Base-by-base conservation (phyloP, 202 grass and related monocot genomes). In the Carex sylvatica region DNA sequence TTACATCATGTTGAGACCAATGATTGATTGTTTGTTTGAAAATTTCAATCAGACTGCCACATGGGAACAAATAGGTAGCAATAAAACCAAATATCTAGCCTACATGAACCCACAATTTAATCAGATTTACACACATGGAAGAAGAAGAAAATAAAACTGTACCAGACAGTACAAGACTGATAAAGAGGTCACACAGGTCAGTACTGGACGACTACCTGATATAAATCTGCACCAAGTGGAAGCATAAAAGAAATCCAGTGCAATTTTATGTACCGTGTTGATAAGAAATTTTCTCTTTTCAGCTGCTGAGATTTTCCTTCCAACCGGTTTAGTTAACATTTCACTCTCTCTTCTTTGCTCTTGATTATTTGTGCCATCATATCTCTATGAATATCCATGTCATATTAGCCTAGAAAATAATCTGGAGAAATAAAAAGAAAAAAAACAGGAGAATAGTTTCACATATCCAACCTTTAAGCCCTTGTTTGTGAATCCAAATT, bases 211-310 rank as follows among this genome's bases (percentile, higher is more conserved):
- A 46, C 38, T 18, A 78, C 22, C 55, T 30, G 30, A 19, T 77
- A 77, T 1, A 24, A 67, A 72, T 53, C 67, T 15, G 69, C 20
- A 64, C 11, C 16, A 66, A 65, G 79, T 0, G 8, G 0, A 47
- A 64, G 79, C 68, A 52, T 1, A 54, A 74, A 79, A 5, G 20
- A 84, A 59, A 90, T 69, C 3, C 84, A 83, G 76, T 86, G 3
- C 63, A 85, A 90, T 47, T 61, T 65, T 35, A 68, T 59, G 33
- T 90, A 95, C 92, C 79, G 89, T 93, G 63, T 88, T 68, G 71
- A 93, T 23, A 83, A 98, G 91, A 63, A 91, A 95, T 66, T 93
- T 93, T 83, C 79, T 87, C 85, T 91, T 95, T 78, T 95, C 90
- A 5, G 42, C 20, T 61, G 89, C 85, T 61, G 95, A 86, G 15